A percentile compares a stretch with the other conserved stretches of the same genome.
Evolutionary conservation across 1,139 yeast species (phyloP).

Genomic region (Candida sp.): DNA sequence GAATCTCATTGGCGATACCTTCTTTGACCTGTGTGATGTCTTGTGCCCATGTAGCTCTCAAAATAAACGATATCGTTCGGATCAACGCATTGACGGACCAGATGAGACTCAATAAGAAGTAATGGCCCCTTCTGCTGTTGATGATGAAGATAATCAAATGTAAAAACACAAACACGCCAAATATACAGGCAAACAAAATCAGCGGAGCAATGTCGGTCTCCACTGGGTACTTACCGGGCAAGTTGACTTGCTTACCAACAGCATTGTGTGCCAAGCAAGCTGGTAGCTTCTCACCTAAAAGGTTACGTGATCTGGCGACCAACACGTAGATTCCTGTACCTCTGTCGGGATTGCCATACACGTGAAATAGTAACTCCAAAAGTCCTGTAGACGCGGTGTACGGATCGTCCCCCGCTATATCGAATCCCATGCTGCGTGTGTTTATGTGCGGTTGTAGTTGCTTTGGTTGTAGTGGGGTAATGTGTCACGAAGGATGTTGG

Average conservation of each 20-base stretch:
- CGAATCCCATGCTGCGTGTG: neutral
- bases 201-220: slow-evolving; percentile 32
- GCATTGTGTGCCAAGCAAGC: slow-evolving; percentile 23
- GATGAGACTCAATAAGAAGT: slow-evolving; percentile 33
- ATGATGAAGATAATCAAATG: slow-evolving; percentile 33
- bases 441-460: neutral
- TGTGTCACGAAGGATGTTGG: neutral
- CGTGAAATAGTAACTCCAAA: slow-evolving; percentile 1
- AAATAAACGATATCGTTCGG: slow-evolving; percentile 32
- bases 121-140: slow-evolving; percentile 37
- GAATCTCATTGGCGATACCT: slow-evolving; percentile 38
- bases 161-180: slow-evolving; percentile 25
- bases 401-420: neutral
- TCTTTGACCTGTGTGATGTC: slow-evolving; percentile 24
- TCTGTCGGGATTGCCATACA: slow-evolving; percentile 8
- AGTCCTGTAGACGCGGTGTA: slow-evolving; percentile 7
- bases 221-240: slow-evolving; percentile 41
- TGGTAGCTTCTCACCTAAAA: slow-evolving; percentile 28
- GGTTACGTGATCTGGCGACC: slow-evolving; percentile 20
- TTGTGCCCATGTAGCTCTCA: slow-evolving; percentile 33
- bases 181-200: slow-evolving; percentile 32
- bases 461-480: neutral
- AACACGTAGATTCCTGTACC: slow-evolving; percentile 13
- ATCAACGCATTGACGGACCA: slow-evolving; percentile 33
- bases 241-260: slow-evolving; percentile 24